phyloP scores from a whole-genome alignment of 2,329 filamentous ascomycete genomes.

The Alternaria sp. region DNA sequence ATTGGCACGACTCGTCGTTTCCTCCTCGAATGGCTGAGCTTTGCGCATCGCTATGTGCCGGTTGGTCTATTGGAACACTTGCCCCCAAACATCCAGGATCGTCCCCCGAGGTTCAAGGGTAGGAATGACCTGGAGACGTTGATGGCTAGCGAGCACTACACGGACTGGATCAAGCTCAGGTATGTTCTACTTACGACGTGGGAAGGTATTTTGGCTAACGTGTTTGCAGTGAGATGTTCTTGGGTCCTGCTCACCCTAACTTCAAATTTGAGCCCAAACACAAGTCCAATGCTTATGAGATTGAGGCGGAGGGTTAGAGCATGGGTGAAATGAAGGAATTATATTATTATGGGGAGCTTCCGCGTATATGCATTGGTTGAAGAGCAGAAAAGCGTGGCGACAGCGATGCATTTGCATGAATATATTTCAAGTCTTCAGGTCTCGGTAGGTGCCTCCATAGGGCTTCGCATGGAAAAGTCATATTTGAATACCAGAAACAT shows the following conservation, averaged over 20 bases:
- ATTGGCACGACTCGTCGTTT: constrained; percentile 90
- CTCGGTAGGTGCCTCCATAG: neutral
- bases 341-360: neutral
- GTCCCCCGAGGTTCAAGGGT: constrained; percentile 82
- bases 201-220: constrained; percentile 16
- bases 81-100: constrained; percentile 86
- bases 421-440: neutral
- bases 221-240: constrained; percentile 84
- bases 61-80: constrained; percentile 86
- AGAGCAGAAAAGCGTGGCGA: neutral
- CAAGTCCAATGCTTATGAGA: constrained; percentile 90
- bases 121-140: constrained; percentile 93
- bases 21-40: constrained; percentile 94
- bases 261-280: constrained; percentile 98
- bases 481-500: neutral
- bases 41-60: constrained; percentile 89
- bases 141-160: constrained; percentile 87
- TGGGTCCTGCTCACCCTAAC: constrained; percentile 85
- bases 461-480: neutral
- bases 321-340: neutral
- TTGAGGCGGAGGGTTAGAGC: constrained; percentile 60
- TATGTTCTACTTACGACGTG: constrained; percentile 52
- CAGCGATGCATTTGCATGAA: neutral
- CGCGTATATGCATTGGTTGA: neutral
- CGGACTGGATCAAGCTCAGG: constrained; percentile 99